These are phyloP conservation scores for Coemansia sp. DNA, from an alignment of 192 early-diverging fungal genomes.

Conservation along the genomic window DNA sequence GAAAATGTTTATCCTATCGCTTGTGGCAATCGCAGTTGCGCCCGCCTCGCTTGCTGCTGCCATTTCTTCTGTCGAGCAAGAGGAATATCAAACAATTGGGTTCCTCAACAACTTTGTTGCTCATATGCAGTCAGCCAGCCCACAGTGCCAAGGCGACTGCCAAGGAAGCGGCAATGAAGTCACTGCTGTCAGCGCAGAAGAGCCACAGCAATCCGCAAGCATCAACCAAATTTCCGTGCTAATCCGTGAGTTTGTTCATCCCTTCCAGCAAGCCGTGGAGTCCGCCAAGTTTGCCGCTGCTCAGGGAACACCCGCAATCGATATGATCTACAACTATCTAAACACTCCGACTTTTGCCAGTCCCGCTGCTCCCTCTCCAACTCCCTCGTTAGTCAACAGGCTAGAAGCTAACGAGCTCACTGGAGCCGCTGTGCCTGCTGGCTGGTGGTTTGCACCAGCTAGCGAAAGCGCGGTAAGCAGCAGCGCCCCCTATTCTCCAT, in stretches of 20 bases:
- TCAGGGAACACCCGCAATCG: conserved; percentile 32
- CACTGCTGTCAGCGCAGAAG: conserved; percentile 1
- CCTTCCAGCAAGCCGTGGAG: background rate
- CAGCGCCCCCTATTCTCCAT: background rate
- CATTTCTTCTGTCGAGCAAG: background rate
- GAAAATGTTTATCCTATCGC: conserved; percentile 23
- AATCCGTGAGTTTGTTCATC: conserved; percentile 15
- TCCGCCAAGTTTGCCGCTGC: background rate
- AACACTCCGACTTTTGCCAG: conserved; percentile 5
- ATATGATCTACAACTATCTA: conserved; percentile 49
- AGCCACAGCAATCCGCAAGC: background rate
- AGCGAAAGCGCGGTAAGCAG: background rate
- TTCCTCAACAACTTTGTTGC: conserved; percentile 15
- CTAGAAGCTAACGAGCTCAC: background rate
- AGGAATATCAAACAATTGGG: background rate
- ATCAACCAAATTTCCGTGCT: background rate
- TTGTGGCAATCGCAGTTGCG: conserved; percentile 15
- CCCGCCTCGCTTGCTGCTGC: conserved; percentile 4
- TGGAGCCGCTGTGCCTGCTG: background rate
- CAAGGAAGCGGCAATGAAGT: conserved; percentile 9
- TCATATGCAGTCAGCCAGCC: background rate
- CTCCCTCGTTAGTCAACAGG: conserved; percentile 16
- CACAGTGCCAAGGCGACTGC: conserved; percentile 41
- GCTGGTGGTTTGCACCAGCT: conserved; percentile 6
- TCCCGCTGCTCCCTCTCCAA: background rate